phyloP scores from a whole-genome alignment of 345 rosid species.

The Bruguiera parviflora region DNA sequence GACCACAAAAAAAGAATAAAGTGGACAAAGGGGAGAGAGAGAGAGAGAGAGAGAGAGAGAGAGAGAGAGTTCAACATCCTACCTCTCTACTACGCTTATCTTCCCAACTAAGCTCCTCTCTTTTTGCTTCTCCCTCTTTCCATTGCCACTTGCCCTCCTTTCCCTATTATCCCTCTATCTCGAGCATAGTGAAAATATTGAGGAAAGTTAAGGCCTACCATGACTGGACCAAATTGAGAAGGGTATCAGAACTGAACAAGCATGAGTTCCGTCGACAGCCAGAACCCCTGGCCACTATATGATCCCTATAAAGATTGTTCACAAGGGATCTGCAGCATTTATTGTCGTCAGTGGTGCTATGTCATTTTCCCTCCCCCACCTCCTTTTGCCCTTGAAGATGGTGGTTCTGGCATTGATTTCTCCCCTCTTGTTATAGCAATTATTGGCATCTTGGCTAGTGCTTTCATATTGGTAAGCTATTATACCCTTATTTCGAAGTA shows the following conservation, averaged over 20 bases:
- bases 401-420: slow-evolving; percentile 39
- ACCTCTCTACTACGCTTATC: slow-evolving; percentile 34
- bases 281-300: slow-evolving; percentile 50
- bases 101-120: slow-evolving; percentile 30
- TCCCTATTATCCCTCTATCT: neutral
- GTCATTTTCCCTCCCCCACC: slow-evolving; percentile 80
- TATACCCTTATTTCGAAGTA: slow-evolving; percentile 66
- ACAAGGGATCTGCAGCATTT: slow-evolving; percentile 69
- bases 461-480: slow-evolving; percentile 72
- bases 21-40: slow-evolving; percentile 18
- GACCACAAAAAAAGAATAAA: slow-evolving; percentile 14
- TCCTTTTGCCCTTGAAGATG: slow-evolving; percentile 36
- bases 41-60: slow-evolving; percentile 16
- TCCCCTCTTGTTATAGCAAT: slow-evolving; percentile 80
- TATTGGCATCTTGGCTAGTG: slow-evolving; percentile 66
- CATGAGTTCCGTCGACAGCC: slow-evolving; percentile 43
- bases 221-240: slow-evolving; percentile 9
- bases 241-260: neutral
- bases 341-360: slow-evolving; percentile 91
- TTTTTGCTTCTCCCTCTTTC: neutral
- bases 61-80: slow-evolving; percentile 27
- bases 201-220: too few relatives aligned
- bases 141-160: neutral
- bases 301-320: slow-evolving; percentile 70
- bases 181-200: neutral